Base-by-base conservation (phyloP, 768 basidiomycete species). In the Mycena crocata region DNA sequence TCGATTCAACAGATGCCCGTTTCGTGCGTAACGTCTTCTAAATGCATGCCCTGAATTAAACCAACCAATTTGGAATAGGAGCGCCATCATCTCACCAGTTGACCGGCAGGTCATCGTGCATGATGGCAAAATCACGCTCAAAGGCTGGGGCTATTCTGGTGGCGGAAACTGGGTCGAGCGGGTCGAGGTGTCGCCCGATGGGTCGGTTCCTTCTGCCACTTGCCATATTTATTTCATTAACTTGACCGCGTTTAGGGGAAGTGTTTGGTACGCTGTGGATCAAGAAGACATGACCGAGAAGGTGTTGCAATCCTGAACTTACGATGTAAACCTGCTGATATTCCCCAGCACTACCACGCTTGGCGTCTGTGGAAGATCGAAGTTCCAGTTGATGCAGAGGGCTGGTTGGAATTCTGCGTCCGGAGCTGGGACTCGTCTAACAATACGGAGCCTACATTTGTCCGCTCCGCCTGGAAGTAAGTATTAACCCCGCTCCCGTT, bases 1-100 rank as follows among this genome's bases (percentile, higher is more conserved):
- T 85, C 85, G 5, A 88, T 88, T 64, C 83, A 84, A 66, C 82
- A 85, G 56, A 87, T 88, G 86, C 87, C 86, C 3, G 86, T 88
- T 8, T 87, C 86, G 84, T 86, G 44, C 32, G 85, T 81, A 10
- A 31, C 19, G n/a, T 42, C 10, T 19, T 9, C 40, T 42, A 9
- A 17, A 42, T 37, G 9, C 35, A 19, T 14, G 9, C 37, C 14
- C 10, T 21, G 12, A 42, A n/a, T n/a, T 42, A 14, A 15, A 55
- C 17, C 24, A 34, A 28, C 26, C 49, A 31, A 14, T 37, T 62
- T 28, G 62, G n/a, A 39, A 8, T 56, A 85, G 84, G 79, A 86
- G 84, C 70, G 86, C 86, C 2, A 85, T 87, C 28, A 78, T 87
- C 19, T 76, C 67, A 35, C 85, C 86, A 4, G 62, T 67, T 5